A percentile compares a stretch with the other conserved stretches of the same genome.
phyloP scores from a whole-genome alignment of 371 early-diverging fungal species.

The Lichtheimia ramosa region DNA sequence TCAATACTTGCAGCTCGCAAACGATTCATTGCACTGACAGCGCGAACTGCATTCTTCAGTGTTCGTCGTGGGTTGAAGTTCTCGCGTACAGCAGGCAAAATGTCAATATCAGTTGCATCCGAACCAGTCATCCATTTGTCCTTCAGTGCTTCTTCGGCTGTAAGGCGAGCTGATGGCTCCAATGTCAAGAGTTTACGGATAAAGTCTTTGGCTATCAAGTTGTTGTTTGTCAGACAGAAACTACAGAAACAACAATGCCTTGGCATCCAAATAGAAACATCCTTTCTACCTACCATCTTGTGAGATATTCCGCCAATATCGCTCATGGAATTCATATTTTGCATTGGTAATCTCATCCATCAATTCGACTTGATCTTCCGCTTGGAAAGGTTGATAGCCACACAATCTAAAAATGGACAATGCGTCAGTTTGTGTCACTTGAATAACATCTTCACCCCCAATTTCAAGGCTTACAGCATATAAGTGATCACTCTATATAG shows the following conservation, averaged over 20 bases:
- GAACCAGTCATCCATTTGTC: constrained; percentile 80
- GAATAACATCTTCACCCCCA: no score
- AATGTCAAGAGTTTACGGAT: constrained; percentile 73
- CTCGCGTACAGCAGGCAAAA: constrained; percentile 69
- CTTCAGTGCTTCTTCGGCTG: constrained; percentile 76
- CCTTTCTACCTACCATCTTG: constrained; percentile 45
- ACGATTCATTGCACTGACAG: constrained; percentile 40
- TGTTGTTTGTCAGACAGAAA: constrained; percentile 42
- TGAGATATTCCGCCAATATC: constrained; percentile 79
- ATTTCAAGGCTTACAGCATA: constrained; percentile 51
- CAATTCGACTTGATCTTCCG: constrained; percentile 57
- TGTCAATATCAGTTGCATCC: constrained; percentile 60
- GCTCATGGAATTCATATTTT: constrained; percentile 71
- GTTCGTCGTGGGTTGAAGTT: constrained; percentile 60
- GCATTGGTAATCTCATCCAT: constrained; percentile 64
- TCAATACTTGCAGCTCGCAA: constrained; percentile 9
- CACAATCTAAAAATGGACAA: constrained; percentile 30
- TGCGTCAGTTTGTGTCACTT: not conserved
- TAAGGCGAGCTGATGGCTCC: constrained; percentile 71
- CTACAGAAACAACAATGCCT: constrained; percentile 12
- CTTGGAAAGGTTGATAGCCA: constrained; percentile 76
- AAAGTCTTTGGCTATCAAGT: constrained; percentile 84
- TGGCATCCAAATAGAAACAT: not conserved
- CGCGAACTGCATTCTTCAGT: constrained; percentile 40
- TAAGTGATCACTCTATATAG: constrained; percentile 63